A percentile compares a stretch with the other conserved stretches of the same genome.
These are phyloP conservation scores for Acacia confusa DNA, from an alignment of 306 rosid species.

Conservation along the genomic window DNA sequence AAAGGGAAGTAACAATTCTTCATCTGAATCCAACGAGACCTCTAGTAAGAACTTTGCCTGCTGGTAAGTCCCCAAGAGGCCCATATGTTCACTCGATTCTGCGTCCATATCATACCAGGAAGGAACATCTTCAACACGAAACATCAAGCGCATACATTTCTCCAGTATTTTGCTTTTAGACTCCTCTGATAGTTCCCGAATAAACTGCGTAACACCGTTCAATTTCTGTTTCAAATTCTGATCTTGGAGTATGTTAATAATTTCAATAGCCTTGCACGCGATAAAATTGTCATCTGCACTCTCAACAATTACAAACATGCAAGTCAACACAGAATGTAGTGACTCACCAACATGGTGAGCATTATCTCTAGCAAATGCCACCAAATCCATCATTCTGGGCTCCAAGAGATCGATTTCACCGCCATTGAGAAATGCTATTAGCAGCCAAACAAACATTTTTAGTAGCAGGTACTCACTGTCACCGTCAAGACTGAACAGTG, in stretches of 20 bases:
- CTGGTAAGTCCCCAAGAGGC: neutral
- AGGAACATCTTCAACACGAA: slow-evolving; percentile 1
- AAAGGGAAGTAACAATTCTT: neutral
- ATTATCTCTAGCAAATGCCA: neutral
- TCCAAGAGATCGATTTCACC: neutral
- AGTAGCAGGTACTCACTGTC: neutral
- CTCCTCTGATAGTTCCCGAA: neutral
- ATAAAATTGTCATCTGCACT: neutral
- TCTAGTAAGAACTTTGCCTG: slow-evolving; percentile 14
- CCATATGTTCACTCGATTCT: neutral
- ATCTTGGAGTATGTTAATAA: neutral
- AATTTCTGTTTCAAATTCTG: too few relatives aligned
- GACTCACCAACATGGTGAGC: neutral
- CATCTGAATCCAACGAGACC: neutral
- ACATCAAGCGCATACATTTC: slow-evolving; percentile 17
- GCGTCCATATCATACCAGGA: slow-evolving; percentile 7
- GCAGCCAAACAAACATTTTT: neutral
- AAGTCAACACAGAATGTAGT: neutral
- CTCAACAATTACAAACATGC: slow-evolving; percentile 16
- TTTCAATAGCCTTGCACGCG: neutral
- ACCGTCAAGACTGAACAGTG: too few relatives aligned
- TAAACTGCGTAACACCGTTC: too few relatives aligned
- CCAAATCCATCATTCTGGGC: neutral
- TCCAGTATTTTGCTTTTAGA: neutral
- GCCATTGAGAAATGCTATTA: neutral